Evolutionary conservation across 495 filamentous ascomycete species (phyloP).

Genomic region (Penicillium bialowiezense): DNA sequence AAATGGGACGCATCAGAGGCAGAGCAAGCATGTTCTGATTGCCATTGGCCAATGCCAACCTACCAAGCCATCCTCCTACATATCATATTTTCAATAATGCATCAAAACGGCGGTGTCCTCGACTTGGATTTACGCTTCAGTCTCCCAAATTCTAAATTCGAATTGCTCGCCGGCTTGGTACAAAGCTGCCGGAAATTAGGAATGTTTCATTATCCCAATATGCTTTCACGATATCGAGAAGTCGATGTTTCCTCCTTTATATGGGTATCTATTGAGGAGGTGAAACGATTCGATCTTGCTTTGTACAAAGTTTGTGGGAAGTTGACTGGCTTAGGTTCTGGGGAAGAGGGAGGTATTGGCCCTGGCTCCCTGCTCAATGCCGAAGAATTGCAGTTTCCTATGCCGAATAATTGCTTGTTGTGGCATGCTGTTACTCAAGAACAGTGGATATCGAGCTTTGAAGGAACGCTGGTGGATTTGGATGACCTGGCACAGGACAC

Average conservation of each 20-base stretch:
- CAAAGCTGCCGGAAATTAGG: conserved; percentile 23
- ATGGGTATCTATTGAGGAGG: conserved; percentile 28
- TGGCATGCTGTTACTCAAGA: conserved; percentile 19
- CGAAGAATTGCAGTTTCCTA: conserved; percentile 28
- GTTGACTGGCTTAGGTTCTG: neutral
- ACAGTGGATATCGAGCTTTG: conserved; percentile 17
- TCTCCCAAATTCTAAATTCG: conserved; percentile 7
- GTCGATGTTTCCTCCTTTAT: conserved; percentile 9
- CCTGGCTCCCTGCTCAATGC: conserved; percentile 2
- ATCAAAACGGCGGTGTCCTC: neutral
- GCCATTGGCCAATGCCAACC: conserved; percentile 28
- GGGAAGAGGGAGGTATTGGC: neutral
- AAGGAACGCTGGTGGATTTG: neutral
- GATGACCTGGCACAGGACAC: conserved; percentile 3
- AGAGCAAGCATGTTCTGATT: conserved; percentile 9
- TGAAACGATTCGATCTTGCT: conserved; percentile 29
- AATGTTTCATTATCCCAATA: conserved; percentile 30
- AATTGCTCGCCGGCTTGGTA: conserved; percentile 23
- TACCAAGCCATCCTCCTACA: conserved; percentile 35
- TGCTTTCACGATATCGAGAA: conserved; percentile 18
- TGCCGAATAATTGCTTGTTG: conserved; percentile 18
- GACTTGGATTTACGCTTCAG: conserved; percentile 18
- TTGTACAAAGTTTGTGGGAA: conserved; percentile 23
- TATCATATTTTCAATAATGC: conserved; percentile 21
- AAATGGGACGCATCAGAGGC: conserved; percentile 26